Evolutionary conservation across 305 asterid species (phyloP).

Genomic region (Fraxinus xanthoxyloides): DNA sequence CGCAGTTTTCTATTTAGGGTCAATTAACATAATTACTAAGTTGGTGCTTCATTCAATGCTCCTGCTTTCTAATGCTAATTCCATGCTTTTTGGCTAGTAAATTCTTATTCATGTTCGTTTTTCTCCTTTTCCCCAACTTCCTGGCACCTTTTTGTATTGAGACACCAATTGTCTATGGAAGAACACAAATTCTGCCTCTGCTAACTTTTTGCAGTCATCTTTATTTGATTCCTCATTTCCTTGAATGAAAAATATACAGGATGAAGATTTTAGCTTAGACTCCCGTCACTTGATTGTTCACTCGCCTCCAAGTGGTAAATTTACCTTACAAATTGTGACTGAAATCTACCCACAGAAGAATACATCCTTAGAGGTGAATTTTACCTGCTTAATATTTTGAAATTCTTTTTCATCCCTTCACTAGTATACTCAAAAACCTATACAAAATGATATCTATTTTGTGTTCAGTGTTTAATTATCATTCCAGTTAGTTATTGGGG

Average conservation of each 20-base stretch:
- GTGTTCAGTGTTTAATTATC: background rate
- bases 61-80: background rate
- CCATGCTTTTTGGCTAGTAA: background rate
- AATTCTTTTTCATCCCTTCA: background rate
- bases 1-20: background rate
- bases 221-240: background rate
- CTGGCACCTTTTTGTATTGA: background rate
- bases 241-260: constrained; percentile 36
- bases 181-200: background rate
- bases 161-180: background rate
- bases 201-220: background rate
- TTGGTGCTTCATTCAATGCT: background rate
- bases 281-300: constrained; percentile 64
- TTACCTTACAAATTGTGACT: constrained; percentile 72
- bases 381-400: background rate
- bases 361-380: constrained; percentile 74
- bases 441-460: background rate
- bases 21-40: background rate
- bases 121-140: background rate
- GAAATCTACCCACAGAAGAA: constrained; percentile 80
- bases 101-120: background rate
- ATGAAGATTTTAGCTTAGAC: constrained; percentile 50
- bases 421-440: background rate
- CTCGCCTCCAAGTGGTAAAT: constrained; percentile 70
- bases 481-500: constrained; percentile 8